Percentiles rank a stretch among this genome's conserved stretches.
phyloP scores from a whole-genome alignment of 2,329 filamentous ascomycete species.

The Proliferodiscus dingleyae region DNA sequence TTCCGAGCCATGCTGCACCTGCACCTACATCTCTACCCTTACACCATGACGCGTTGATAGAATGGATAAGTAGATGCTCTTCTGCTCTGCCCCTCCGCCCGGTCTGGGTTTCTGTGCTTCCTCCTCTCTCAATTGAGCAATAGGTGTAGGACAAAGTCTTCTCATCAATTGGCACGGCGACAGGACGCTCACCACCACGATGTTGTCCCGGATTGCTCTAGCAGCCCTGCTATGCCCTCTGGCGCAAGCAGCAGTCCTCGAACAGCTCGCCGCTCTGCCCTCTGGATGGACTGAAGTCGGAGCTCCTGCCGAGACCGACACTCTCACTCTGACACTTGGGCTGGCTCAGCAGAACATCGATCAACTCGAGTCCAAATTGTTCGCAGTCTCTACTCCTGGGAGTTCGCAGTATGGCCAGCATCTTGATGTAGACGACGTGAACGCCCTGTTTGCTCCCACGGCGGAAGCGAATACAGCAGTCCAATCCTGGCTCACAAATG shows the following conservation, averaged over 20 bases:
- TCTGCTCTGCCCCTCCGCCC: not conserved
- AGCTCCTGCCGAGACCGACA: slow-evolving; percentile 2
- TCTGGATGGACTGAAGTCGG: slow-evolving; percentile 15
- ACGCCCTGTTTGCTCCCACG: slow-evolving; percentile 47
- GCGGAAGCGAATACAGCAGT: slow-evolving; percentile 46
- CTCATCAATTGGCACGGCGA: too few species aligned
- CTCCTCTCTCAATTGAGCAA: not conserved
- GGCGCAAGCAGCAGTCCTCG: not conserved
- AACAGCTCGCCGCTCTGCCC: slow-evolving; percentile 14
- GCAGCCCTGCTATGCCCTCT: not conserved
- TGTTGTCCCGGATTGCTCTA: too few species aligned
- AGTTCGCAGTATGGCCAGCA: slow-evolving; percentile 50
- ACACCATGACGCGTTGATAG: not conserved
- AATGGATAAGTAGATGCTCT: not conserved
- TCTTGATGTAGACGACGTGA: slow-evolving; percentile 45
- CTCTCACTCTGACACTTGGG: slow-evolving; percentile 32
- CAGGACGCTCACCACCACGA: too few species aligned
- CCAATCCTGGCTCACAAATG: slow-evolving; percentile 49
- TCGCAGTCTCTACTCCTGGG: slow-evolving; percentile 44
- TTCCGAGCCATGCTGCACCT: too few species aligned
- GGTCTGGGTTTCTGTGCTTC: too few species aligned
- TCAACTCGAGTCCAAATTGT: slow-evolving; percentile 37
- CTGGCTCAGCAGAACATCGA: slow-evolving; percentile 42
- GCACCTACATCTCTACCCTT: too few species aligned
- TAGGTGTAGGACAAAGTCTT: too few species aligned